A percentile compares a stretch with the other conserved stretches of the same genome.
These are phyloP conservation scores for Geosmithia flava DNA, from an alignment of 2,329 filamentous ascomycete genomes.

Conservation along the genomic window DNA sequence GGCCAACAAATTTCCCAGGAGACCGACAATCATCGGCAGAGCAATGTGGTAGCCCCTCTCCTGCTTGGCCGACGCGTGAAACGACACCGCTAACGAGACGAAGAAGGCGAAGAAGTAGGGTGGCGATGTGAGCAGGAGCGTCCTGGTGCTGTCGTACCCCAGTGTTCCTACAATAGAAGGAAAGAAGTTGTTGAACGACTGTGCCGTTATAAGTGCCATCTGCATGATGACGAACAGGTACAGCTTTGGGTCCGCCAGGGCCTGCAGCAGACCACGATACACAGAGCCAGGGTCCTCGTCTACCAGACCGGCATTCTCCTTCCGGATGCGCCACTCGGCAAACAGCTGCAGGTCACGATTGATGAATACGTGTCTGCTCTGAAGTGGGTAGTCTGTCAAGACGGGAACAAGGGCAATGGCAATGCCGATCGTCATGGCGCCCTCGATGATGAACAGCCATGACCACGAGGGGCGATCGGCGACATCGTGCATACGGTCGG, in stretches of 20 bases:
- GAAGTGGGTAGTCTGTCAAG: conserved; percentile 7
- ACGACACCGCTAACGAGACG: conserved; percentile 15
- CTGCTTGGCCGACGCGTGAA: conserved; percentile 27
- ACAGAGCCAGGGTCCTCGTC: neutral
- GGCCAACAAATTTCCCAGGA: conserved; percentile 15
- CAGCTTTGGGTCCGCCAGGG: conserved; percentile 1
- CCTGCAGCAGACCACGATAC: neutral
- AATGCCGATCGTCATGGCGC: conserved; percentile 19
- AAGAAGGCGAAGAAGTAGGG: conserved; percentile 11
- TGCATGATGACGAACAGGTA: conserved; percentile 2
- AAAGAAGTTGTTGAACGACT: conserved; percentile 8
- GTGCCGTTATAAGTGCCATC: neutral
- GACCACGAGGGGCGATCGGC: conserved; percentile 27
- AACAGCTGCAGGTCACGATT: neutral
- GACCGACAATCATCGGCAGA: conserved; percentile 16
- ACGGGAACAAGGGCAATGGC: conserved; percentile 7
- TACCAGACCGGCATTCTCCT: neutral
- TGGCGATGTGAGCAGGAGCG: conserved; percentile 13
- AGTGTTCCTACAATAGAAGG: conserved; percentile 13
- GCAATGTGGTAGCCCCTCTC: conserved; percentile 33
- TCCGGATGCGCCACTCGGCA: neutral
- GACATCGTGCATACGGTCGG: neutral
- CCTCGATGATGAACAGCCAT: conserved; percentile 56
- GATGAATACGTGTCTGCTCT: neutral
- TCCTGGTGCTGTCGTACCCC: conserved; percentile 6